These are phyloP conservation scores for Sporisorium graminicola DNA, from an alignment of 1,284 basidiomycete genomes.

Conservation along the genomic window DNA sequence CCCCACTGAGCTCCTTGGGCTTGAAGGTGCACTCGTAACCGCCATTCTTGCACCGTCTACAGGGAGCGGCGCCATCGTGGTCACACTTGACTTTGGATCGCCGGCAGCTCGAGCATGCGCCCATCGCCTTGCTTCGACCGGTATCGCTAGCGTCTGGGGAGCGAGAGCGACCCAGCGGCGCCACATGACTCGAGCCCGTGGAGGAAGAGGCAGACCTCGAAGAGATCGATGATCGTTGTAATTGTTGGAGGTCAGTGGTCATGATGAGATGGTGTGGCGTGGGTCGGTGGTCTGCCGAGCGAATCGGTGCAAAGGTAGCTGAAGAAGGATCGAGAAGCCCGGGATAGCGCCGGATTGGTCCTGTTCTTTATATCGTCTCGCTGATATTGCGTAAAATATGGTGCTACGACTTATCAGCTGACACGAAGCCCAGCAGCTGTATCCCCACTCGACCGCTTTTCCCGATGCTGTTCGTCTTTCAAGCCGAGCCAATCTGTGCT, in stretches of 20 bases:
- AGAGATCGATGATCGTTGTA: conserved; percentile 11
- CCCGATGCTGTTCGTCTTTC: background rate
- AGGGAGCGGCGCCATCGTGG: conserved; percentile 28
- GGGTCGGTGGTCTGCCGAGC: background rate
- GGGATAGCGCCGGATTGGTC: background rate
- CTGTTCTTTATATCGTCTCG: background rate
- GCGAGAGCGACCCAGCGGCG: background rate
- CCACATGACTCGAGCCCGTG: background rate
- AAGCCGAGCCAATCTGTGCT: background rate
- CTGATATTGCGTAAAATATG: background rate
- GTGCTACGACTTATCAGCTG: background rate
- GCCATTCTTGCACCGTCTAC: conserved; percentile 31
- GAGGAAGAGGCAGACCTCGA: conserved; percentile 5
- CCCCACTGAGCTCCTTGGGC: conserved; percentile 20
- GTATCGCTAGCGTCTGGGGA: background rate
- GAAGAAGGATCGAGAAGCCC: background rate
- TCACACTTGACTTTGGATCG: conserved; percentile 40
- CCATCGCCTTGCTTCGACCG: conserved; percentile 9
- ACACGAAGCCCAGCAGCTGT: background rate
- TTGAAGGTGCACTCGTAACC: conserved; percentile 40
- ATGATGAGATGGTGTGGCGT: background rate
- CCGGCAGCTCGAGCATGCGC: conserved; percentile 35
- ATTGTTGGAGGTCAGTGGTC: conserved; percentile 1
- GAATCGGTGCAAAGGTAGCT: background rate
- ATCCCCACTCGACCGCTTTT: background rate